Base-by-base conservation (phyloP, 176 grass and related monocot genomes). In the Avena atlantica region DNA sequence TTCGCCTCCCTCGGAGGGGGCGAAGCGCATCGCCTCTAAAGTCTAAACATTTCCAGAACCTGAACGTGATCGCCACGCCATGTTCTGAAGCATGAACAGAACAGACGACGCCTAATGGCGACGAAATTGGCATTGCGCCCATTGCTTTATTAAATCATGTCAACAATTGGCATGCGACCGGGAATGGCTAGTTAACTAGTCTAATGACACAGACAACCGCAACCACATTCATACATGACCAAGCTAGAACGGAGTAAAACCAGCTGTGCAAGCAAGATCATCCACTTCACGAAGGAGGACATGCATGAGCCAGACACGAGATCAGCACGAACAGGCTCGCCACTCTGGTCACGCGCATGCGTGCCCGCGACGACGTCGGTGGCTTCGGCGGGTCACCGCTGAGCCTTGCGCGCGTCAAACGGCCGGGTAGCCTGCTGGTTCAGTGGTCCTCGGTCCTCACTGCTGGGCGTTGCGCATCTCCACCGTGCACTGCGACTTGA, bases 401-500 rank as follows among this genome's bases (percentile, higher is more conserved):
- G 3, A 80, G 60, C 59, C 59, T 12, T 19, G 60, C 40, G 44
- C 78, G 17, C 44, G 45, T 31, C 47, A 5, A 40, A 19, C 27
- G 12, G 50, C 48, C 63, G 27, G 23, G 79, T 45, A 2, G 36
- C 62, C 74, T 56, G 69, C 74, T 56, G 69, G 61, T 23, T 49
- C 13, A 21, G 55, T 17, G 42, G 57, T 9, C 36, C 3, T 45
- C 17, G 74, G 40, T 80, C 81, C 60, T 91, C 76, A 81, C 55
- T 88, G 69, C 61, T 70, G 81, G 70, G 86, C 69, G 76, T 76
- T 84, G 81, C 70, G 76, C 70, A 78, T 29, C 81, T 88, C 81
- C 53, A 91, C 44, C 21, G 82, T 86, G 82, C 90, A 91, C 78
- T 88, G 90, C 70, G 90, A 85, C 86, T 81, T 45, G 86, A 91